Base-by-base conservation (phyloP, 2,329 filamentous ascomycete genomes). In the Colletotrichum tabaci region DNA sequence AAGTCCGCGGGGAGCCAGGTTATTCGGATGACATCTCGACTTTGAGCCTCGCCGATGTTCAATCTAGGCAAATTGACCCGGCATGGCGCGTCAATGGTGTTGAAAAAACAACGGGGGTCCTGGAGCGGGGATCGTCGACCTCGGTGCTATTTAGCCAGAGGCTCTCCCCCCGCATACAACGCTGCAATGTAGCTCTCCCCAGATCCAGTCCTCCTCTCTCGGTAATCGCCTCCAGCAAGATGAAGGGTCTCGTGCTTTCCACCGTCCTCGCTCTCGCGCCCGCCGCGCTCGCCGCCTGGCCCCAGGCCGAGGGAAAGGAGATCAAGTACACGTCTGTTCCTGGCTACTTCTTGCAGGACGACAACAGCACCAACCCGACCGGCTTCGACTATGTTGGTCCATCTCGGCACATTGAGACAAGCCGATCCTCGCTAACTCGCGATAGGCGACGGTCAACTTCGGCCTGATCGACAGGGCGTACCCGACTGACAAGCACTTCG, bases 261-360 rank as follows among this genome's bases (percentile, higher is more conserved):
- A 61, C 77, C n/a, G 61, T 79, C 46, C 66, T 82, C 65, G 75
- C 78, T 13, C 62, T 82, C 12, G 71, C 77, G 23, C 76, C 80
- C 6, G 66, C 67, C 40, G 76, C 74, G 42, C 71, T 79, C 16
- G 80, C 78, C 30, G 74, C 74, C 30, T 82, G 81, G 81, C 71
- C 77, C 30, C 76, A 78, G 35, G 78, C 79, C 38, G 76, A 79
- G 66, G 76, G 75, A 44, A 80, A 79, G 49, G 84, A 87, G 66
- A 86, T 91, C 77, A 87, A 87, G 69, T 92, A 91, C 77, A 88
- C 86, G 0, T 87, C 90, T 0, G 84, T 93, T 0, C 82, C 84
- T 0, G 91, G 89, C 0, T 89, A 90, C 79, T 93, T 93, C 75
- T 81, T 89, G 26, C 91, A 93, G 76, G 91, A 93, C 76, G 86